Base-by-base conservation (phyloP, 345 rosid species). In the Euclidium syriacum region DNA sequence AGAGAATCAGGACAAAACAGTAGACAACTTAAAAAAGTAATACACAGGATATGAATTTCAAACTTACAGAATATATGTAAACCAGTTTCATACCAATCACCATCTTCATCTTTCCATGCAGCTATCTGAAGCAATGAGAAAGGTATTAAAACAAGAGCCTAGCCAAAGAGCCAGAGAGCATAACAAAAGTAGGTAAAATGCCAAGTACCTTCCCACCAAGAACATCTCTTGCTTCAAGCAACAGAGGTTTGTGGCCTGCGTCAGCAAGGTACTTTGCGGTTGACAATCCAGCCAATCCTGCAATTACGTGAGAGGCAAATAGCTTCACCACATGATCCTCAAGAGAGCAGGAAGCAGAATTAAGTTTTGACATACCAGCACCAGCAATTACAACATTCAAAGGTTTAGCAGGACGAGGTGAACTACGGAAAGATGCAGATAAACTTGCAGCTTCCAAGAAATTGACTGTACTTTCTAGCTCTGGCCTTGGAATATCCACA, bases 271-370 rank as follows among this genome's bases (percentile, higher is more conserved):
- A 92, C 59, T 92, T 89, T 40, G 94, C 91, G 25, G 98, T 83
- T 5, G 98, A 85, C 72, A 92, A 80, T 68, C 98, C 98, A 63
- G 94, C 95, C 89, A 92, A 82, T 54, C 96, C 94, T 92, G 78
- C 69, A 72, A 62, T 23, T 35, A 56, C 55, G 38, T 22, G 30
- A 22, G 33, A 75, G 52, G 7, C 3, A 41, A 40, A n/a, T n/a
- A 32, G 55, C 12, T 47, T 50, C 15, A 41, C 12, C 40, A 24
- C 55, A 69, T 51, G 17, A 48, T 26, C n/a, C 2, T 14, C 9
- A 42, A 63, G 6, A 0, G 10, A 25, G 15, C n/a, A 64, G 2
- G 3, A 26, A 48, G 20, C 10, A 51, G n/a, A n/a, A 50, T n/a
- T 1, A 32, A 48, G 4, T 7, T 29, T 3, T 27, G n/a, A 52